Percentiles rank a stretch among this genome's conserved stretches.
Conservation (phyloP, 2,329 filamentous ascomycete species). For the Aquanectria penicillioides region DNA sequence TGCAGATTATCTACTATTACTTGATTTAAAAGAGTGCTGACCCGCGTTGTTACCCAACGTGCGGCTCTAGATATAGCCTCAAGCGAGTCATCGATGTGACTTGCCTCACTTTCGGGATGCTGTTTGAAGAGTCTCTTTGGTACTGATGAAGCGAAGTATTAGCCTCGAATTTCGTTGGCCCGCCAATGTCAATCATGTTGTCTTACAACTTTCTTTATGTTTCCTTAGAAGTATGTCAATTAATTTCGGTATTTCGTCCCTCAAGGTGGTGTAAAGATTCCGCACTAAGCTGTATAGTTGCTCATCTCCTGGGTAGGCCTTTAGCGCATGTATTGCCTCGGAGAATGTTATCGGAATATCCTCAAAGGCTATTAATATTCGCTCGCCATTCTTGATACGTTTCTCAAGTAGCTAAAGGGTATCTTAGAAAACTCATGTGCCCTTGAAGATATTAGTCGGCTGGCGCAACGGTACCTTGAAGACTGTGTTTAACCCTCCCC, state of each 20-base stretch:
- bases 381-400: constrained; percentile 8
- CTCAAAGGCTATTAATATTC: constrained; percentile 7
- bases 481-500: constrained; percentile 4
- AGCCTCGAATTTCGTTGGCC: neutral
- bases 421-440: neutral
- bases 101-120: constrained; percentile 16
- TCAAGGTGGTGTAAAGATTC: neutral
- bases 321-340: neutral
- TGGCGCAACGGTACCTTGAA: neutral
- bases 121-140: constrained; percentile 4
- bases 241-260: neutral
- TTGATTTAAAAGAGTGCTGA: neutral
- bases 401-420: neutral
- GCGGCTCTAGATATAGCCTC: neutral
- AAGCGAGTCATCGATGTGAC: constrained; percentile 1
- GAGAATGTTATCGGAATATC: constrained; percentile 14
- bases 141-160: neutral
- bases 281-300: neutral
- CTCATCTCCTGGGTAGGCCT: neutral
- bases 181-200: neutral
- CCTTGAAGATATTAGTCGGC: neutral
- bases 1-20: neutral
- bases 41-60: neutral
- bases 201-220: neutral
- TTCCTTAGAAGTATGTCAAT: constrained; percentile 3